Conservation (phyloP, 2,329 filamentous ascomycete species). For the Penicillium sp. region DNA sequence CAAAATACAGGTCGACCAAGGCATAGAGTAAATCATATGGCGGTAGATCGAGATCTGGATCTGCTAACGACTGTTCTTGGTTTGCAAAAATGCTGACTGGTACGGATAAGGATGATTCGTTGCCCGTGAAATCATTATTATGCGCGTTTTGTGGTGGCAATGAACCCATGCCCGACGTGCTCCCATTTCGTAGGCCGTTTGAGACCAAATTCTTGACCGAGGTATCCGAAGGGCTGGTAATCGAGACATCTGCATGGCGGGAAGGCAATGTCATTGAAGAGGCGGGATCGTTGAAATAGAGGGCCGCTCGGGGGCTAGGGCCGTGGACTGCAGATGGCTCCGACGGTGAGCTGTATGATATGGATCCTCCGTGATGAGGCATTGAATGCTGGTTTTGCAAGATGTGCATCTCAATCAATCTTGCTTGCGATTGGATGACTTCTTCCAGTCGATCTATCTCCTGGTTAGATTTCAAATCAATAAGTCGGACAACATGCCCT, state of each 20-base stretch:
- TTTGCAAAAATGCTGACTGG: conserved; percentile 58
- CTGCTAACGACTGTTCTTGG: conserved; percentile 46
- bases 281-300: conserved; percentile 64
- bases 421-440: conserved; percentile 65
- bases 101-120: conserved; percentile 58
- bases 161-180: conserved; percentile 17
- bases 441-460: conserved; percentile 65
- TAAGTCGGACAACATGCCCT: background rate
- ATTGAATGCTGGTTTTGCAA: conserved; percentile 35
- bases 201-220: conserved; percentile 30
- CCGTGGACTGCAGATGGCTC: conserved; percentile 53
- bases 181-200: conserved; percentile 22
- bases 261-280: conserved; percentile 47
- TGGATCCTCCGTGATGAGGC: conserved; percentile 24
- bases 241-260: conserved; percentile 48
- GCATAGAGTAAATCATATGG: conserved; percentile 74
- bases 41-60: conserved; percentile 67
- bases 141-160: conserved; percentile 21
- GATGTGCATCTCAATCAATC: conserved; percentile 63
- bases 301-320: conserved; percentile 58
- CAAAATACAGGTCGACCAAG: conserved; percentile 74
- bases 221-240: conserved; percentile 37
- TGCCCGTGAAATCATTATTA: conserved; percentile 43
- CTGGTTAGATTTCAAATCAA: background rate
- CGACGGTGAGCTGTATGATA: conserved; percentile 49